Percentiles rank a stretch among this genome's conserved stretches.
phyloP scores from a whole-genome alignment of 768 basidiomycete genomes.

The Kwoniella dejecticola region DNA sequence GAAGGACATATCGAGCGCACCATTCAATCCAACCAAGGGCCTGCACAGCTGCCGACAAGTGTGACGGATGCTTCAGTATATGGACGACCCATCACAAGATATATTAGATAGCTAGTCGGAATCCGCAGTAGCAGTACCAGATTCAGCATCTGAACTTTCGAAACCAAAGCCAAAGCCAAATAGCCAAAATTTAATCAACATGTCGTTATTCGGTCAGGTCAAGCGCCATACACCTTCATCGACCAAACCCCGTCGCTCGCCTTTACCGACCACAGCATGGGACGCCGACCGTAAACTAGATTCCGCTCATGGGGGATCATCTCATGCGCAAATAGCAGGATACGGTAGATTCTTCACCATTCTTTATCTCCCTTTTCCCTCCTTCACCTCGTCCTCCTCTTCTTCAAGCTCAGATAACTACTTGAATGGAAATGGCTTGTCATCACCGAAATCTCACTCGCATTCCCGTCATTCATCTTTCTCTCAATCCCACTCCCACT shows the following conservation, averaged over 20 bases:
- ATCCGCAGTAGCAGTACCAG: too few species aligned
- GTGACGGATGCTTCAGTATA: too few species aligned
- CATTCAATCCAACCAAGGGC: too few species aligned
- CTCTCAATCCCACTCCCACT: constrained; percentile 11
- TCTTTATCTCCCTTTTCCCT: constrained; percentile 48
- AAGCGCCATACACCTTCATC: constrained; percentile 50
- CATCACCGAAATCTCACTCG: background rate
- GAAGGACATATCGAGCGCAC: too few species aligned
- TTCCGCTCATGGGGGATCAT: background rate
- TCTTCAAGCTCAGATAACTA: constrained; percentile 8
- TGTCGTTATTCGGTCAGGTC: constrained; percentile 56
- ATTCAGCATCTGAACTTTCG: too few species aligned
- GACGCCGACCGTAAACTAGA: constrained; percentile 46
- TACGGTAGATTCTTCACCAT: constrained; percentile 42
- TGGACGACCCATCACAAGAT: too few species aligned
- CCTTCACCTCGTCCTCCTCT: constrained; percentile 28
- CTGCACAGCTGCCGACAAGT: too few species aligned
- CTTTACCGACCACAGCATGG: constrained; percentile 43
- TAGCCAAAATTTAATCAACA: constrained; percentile 24
- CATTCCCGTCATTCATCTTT: background rate
- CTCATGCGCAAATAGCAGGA: constrained; percentile 7
- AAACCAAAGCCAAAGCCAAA: too few species aligned
- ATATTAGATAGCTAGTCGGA: too few species aligned
- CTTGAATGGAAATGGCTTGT: constrained; percentile 20
- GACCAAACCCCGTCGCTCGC: constrained; percentile 39